A percentile compares a stretch with the other conserved stretches of the same genome.
Evolutionary conservation across 2,329 filamentous ascomycete genomes (phyloP).

Genomic region (Colletotrichum sansevieriae): DNA sequence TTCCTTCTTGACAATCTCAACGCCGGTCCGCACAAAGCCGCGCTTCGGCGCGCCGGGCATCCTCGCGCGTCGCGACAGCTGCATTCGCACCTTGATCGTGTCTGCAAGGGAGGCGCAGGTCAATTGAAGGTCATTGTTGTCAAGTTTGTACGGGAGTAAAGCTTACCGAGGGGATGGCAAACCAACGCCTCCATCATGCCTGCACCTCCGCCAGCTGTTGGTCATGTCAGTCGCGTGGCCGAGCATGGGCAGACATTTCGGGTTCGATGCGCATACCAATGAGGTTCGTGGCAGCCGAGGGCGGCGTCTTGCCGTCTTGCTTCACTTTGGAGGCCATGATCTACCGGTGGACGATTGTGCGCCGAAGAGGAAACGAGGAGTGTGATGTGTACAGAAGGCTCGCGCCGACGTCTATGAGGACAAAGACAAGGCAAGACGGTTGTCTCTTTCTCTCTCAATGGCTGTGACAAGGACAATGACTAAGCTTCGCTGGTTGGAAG

Average conservation of each 20-base stretch:
- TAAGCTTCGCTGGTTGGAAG: neutral
- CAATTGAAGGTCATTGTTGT: neutral
- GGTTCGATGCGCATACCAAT: conserved; percentile 73
- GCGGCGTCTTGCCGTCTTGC: conserved; percentile 76
- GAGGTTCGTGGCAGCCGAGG: conserved; percentile 89
- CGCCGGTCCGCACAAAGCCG: conserved; percentile 88
- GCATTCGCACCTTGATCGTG: conserved; percentile 99
- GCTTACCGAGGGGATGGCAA: conserved; percentile 90
- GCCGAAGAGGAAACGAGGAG: conserved; percentile 24
- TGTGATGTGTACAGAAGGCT: conserved; percentile 1
- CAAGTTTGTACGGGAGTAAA: neutral
- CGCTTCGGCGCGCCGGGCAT: conserved; percentile 86
- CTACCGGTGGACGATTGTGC: conserved; percentile 8
- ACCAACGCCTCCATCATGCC: conserved; percentile 99
- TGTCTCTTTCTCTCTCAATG: neutral
- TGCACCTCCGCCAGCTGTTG: conserved; percentile 89
- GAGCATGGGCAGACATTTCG: neutral
- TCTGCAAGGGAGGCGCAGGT: conserved; percentile 62
- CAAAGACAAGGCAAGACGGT: conserved; percentile 14
- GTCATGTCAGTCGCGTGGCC: conserved; percentile 11
- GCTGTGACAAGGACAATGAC: neutral
- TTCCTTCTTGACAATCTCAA: conserved; percentile 89
- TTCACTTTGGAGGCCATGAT: conserved; percentile 58
- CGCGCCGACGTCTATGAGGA: conserved; percentile 11
- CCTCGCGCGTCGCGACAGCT: conserved; percentile 88